Conservation (phyloP, 2,329 filamentous ascomycete species). For the Ilyonectria robusta region DNA sequence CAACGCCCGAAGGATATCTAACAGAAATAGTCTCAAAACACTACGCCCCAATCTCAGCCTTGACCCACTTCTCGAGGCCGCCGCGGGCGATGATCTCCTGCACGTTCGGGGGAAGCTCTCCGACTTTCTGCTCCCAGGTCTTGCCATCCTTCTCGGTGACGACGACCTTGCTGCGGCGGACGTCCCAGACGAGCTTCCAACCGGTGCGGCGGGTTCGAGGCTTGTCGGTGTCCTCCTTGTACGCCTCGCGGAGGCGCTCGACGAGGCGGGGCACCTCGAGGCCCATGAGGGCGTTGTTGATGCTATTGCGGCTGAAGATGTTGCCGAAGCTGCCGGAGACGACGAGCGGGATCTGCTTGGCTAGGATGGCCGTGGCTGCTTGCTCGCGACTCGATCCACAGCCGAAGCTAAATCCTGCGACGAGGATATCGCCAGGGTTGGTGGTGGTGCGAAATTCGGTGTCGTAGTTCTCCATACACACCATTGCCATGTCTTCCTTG, state of each 20-base stretch:
- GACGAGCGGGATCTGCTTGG: conserved; percentile 84
- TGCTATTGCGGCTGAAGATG: conserved; percentile 84
- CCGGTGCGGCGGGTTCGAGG: conserved; percentile 80
- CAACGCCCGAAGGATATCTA: background rate
- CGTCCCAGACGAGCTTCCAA: conserved; percentile 88
- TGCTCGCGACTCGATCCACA: conserved; percentile 85
- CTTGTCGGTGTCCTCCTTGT: conserved; percentile 64
- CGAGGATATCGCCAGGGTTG: conserved; percentile 82
- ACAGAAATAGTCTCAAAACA: conserved; percentile 27
- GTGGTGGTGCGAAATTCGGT: conserved; percentile 75
- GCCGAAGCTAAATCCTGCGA: conserved; percentile 91
- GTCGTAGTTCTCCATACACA: conserved; percentile 97
- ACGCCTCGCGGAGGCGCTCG: conserved; percentile 75
- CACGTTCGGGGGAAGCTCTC: conserved; percentile 86
- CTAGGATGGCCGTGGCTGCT: conserved; percentile 88
- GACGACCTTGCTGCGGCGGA: conserved; percentile 77
- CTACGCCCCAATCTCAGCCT: conserved; percentile 69
- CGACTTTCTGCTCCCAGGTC: conserved; percentile 85
- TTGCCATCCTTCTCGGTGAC: conserved; percentile 79
- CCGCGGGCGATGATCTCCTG: conserved; percentile 87
- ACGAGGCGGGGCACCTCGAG: conserved; percentile 79
- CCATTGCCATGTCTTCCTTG: conserved; percentile 84
- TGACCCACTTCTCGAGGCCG: conserved; percentile 87
- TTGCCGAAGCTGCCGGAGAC: conserved; percentile 86
- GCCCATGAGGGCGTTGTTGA: conserved; percentile 84